Evolutionary conservation across 805 yeast genomes (phyloP), one percentile per base, ranked within the genome.

Genomic region (Candida krabiensis): DNA sequence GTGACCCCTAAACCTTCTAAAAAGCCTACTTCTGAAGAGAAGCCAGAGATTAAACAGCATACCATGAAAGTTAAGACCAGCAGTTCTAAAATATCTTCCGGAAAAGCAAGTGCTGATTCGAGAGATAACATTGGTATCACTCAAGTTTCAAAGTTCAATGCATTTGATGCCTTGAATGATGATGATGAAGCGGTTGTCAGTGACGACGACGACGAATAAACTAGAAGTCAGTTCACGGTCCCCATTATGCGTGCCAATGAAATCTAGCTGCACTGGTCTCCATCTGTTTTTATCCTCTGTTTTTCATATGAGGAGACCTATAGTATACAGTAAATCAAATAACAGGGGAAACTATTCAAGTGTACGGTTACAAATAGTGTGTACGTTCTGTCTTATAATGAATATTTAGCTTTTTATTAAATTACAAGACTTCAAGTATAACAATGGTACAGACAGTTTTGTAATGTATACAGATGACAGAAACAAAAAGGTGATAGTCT

Each of bases 121-220:
- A 77, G 83, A 59, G 91, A 85, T 59, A 72, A 80, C 43, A 70
- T 77, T 52, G 79, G 87, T 27, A 87, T 81, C 47, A 77, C 80
- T 47, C 83, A 77, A 45, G 77, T 78, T 44, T 70, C 71, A 30
- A 71, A 77, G 15, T 86, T 85, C 72, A 86, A 86, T 62, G 91
- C 93, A 4, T 86, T 86, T 60, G 89, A 82, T 51, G 91, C 91
- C 18, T 75, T 86, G 56, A 83, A 76, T 19, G 69, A 66, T 40
- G 78, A 71, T 21, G 81, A 70, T 31, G 83, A 45, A 32, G 46
- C 48, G 13, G 41, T 46, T 25, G 47, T 32, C 24, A 57, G 52
- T 19, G 54, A 45, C 19, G 62, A 56, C 14, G 60, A 54, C 28
- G n/a, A n/a, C n/a, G n/a, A n/a, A n/a, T n/a, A n/a, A n/a, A n/a